These are phyloP conservation scores for Mentha longifolia DNA, from an alignment of 257 asterid species.

Conservation along the genomic window DNA sequence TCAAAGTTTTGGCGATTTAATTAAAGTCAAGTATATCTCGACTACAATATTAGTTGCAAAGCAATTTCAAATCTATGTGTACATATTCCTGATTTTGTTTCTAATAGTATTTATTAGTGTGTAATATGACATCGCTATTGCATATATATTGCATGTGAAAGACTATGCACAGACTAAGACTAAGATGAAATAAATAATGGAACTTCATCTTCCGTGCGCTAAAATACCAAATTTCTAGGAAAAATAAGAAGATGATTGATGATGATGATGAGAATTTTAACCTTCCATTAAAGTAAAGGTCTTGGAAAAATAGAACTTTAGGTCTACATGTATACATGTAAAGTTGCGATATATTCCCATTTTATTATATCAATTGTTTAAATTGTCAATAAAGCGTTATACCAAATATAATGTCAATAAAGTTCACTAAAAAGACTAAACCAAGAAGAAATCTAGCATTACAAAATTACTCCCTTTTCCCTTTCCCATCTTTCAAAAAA, in stretches of 20 bases:
- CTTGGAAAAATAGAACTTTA: slow-evolving; percentile 40
- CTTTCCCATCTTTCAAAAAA: slow-evolving; percentile 74
- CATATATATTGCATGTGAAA: too few relatives aligned
- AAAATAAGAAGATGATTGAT: slow-evolving; percentile 49
- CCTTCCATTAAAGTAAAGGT: slow-evolving; percentile 64
- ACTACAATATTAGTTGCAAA: too few relatives aligned
- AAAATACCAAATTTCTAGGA: slow-evolving; percentile 44
- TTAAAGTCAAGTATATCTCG: background rate
- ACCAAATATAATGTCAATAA: slow-evolving; percentile 65
- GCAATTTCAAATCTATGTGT: too few relatives aligned
- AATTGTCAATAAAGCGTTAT: slow-evolving; percentile 64
- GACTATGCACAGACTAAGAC: too few relatives aligned
- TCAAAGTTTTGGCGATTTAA: background rate
- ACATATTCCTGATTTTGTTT: too few relatives aligned
- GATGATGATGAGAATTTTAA: slow-evolving; percentile 35
- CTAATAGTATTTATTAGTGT: too few relatives aligned
- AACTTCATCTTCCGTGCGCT: too few relatives aligned
- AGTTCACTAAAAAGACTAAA: slow-evolving; percentile 79
- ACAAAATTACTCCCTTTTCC: slow-evolving; percentile 39
- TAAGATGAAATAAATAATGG: too few relatives aligned
- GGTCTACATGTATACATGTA: slow-evolving; percentile 37
- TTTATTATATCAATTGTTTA: slow-evolving; percentile 39
- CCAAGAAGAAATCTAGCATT: slow-evolving; percentile 33
- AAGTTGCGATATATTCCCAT: slow-evolving; percentile 33
- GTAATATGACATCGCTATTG: too few relatives aligned